phyloP scores from a whole-genome alignment of 2,329 filamentous ascomycete genomes.

The Lachnellula subtilissima region DNA sequence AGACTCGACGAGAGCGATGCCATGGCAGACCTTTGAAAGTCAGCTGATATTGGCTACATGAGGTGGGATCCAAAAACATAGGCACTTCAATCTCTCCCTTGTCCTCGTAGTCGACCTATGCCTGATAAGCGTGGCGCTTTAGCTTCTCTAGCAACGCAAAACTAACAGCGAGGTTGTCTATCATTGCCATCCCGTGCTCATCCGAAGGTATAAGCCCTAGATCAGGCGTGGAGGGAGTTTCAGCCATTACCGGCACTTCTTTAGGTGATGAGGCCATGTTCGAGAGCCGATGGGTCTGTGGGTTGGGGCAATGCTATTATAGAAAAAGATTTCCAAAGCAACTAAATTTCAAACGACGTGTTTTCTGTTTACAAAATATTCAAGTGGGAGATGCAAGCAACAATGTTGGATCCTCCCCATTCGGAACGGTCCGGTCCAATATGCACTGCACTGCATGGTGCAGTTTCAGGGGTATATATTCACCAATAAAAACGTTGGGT shows the following conservation, averaged over 20 bases:
- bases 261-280: not conserved
- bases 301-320: too few relatives aligned
- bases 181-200: not conserved
- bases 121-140: not conserved
- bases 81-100: not conserved
- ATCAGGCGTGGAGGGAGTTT: not conserved
- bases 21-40: conserved; percentile 1
- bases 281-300: not conserved
- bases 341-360: too few relatives aligned
- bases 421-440: not conserved
- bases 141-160: not conserved
- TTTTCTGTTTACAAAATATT: too few relatives aligned
- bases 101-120: not conserved
- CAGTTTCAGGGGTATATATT: not conserved
- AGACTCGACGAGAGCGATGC: conserved; percentile 14
- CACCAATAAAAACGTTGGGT: not conserved
- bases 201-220: not conserved
- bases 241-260: not conserved
- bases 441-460: not conserved
- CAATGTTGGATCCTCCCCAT: not conserved
- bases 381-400: not conserved
- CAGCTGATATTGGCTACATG: not conserved
- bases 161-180: not conserved
- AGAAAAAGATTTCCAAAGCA: too few relatives aligned
- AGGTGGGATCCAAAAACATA: not conserved